Evolutionary conservation across 2,329 filamentous ascomycete species (phyloP).

Genomic region (Cladosporium halotolerans): DNA sequence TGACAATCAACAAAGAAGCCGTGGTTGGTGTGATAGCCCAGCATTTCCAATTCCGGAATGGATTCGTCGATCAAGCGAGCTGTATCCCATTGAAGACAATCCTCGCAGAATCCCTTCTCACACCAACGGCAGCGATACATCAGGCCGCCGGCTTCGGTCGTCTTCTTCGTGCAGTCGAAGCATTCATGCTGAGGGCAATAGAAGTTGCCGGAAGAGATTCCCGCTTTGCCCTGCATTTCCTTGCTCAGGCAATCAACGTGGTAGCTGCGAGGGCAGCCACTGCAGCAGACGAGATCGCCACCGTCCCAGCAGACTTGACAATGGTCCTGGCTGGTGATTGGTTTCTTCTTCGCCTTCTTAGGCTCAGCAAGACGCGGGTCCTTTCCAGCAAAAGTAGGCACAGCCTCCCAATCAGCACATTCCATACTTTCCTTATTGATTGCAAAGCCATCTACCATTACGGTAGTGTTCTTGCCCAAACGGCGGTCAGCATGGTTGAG

Average conservation of each 20-base stretch:
- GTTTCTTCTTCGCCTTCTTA: slow-evolving; percentile 43
- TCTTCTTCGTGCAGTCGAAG: slow-evolving; percentile 47
- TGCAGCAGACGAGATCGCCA: slow-evolving; percentile 44
- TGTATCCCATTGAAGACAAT: slow-evolving; percentile 50
- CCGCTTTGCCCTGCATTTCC: slow-evolving; percentile 37
- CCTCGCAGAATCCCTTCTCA: slow-evolving; percentile 51
- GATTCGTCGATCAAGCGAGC: slow-evolving; percentile 47
- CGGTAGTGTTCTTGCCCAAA: slow-evolving; percentile 51
- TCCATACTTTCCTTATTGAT: slow-evolving; percentile 51
- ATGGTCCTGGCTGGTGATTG: slow-evolving; percentile 45
- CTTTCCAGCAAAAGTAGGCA: slow-evolving; percentile 52
- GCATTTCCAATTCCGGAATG: slow-evolving; percentile 47
- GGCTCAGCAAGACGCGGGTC: slow-evolving; percentile 47
- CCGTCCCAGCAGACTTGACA: slow-evolving; percentile 49
- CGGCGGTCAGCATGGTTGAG: slow-evolving; percentile 43
- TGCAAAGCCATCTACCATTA: slow-evolving; percentile 51
- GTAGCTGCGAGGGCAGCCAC: slow-evolving; percentile 49
- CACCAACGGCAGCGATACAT: slow-evolving; percentile 52
- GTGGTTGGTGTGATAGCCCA: slow-evolving; percentile 39
- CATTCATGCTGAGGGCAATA: slow-evolving; percentile 53
- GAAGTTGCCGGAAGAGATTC: slow-evolving; percentile 39
- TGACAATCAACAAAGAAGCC: slow-evolving; percentile 50
- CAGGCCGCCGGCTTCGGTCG: slow-evolving; percentile 43
- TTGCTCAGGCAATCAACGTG: slow-evolving; percentile 46
- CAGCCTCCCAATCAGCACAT: slow-evolving; percentile 51